A percentile compares a stretch with the other conserved stretches of the same genome.
These are phyloP conservation scores for Septoria linicola DNA, from an alignment of 2,329 filamentous ascomycete genomes.

Conservation along the genomic window DNA sequence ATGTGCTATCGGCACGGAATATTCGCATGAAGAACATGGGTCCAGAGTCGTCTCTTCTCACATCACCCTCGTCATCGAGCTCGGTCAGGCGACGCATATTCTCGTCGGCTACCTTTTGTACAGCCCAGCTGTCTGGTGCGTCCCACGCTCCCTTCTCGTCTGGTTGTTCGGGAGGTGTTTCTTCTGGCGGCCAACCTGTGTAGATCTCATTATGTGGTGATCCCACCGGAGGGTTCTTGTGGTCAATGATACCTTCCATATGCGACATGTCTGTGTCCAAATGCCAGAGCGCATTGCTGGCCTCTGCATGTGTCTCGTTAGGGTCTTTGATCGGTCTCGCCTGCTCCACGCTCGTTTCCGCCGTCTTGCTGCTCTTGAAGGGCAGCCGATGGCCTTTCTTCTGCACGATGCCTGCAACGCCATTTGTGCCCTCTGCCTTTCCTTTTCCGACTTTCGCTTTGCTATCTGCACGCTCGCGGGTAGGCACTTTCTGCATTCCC, in stretches of 20 bases:
- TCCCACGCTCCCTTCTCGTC: conserved; percentile 67
- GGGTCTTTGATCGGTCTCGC: conserved; percentile 48
- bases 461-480: conserved; percentile 28
- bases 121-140: conserved; percentile 94
- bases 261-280: conserved; percentile 86
- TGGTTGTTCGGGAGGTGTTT: conserved; percentile 18
- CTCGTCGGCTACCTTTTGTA: conserved; percentile 70
- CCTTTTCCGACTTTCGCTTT: conserved; percentile 25
- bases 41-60: conserved; percentile 65
- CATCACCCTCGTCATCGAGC: conserved; percentile 65
- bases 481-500: conserved; percentile 38
- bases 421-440: conserved; percentile 27
- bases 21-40: conserved; percentile 88
- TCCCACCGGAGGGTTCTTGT: conserved; percentile 62
- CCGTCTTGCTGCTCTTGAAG: conserved; percentile 53
- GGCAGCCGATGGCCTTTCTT: conserved; percentile 47
- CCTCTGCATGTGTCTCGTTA: conserved; percentile 34
- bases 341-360: conserved; percentile 43
- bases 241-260: conserved; percentile 84
- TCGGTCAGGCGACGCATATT: conserved; percentile 58
- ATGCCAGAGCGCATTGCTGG: conserved; percentile 59
- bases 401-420: conserved; percentile 18
- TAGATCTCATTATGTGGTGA: conserved; percentile 57
- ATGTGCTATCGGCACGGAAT: conserved; percentile 90
- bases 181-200: conserved; percentile 49